Evolutionary conservation across 768 basidiomycete species (phyloP).

Genomic region (Pisolithus tinctorius): DNA sequence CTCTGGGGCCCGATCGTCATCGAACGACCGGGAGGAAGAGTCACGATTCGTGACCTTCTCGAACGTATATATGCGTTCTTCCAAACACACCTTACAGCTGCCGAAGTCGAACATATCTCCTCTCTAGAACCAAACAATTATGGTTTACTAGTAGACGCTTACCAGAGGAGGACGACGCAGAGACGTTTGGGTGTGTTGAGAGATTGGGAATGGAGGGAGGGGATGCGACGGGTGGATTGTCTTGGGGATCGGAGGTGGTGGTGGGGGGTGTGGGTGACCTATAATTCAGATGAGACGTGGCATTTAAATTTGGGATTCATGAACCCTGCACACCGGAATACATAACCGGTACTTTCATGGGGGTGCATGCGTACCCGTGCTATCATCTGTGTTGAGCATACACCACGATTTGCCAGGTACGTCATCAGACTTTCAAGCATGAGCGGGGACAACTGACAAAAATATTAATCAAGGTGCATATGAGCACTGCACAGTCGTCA

Average conservation of each 20-base stretch:
- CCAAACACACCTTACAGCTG: conserved; percentile 33
- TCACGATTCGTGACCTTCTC: conserved; percentile 42
- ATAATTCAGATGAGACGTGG: conserved; percentile 31
- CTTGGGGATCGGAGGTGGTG: conserved; percentile 2
- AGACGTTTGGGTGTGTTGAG: background rate
- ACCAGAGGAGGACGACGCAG: too few relatives aligned
- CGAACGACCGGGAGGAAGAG: background rate
- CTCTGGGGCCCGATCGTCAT: conserved; percentile 1
- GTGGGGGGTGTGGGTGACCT: conserved; percentile 33
- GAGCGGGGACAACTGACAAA: too few relatives aligned
- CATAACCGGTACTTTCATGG: background rate
- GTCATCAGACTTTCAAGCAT: too few relatives aligned
- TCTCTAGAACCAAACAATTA: background rate
- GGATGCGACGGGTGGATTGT: conserved; percentile 22
- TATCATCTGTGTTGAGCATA: too few relatives aligned
- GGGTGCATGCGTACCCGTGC: too few relatives aligned
- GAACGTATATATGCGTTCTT: conserved; percentile 43
- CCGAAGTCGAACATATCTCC: conserved; percentile 22
- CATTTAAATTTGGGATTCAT: conserved; percentile 41
- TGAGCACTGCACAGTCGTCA: too few relatives aligned
- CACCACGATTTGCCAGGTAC: too few relatives aligned
- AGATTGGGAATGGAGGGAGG: conserved; percentile 31
- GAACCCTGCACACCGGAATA: background rate
- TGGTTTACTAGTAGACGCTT: too few relatives aligned
- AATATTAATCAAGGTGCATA: too few relatives aligned